Evolutionary conservation across 2,329 filamentous ascomycete species (phyloP).

Genomic region (Cryphonectria radicalis): DNA sequence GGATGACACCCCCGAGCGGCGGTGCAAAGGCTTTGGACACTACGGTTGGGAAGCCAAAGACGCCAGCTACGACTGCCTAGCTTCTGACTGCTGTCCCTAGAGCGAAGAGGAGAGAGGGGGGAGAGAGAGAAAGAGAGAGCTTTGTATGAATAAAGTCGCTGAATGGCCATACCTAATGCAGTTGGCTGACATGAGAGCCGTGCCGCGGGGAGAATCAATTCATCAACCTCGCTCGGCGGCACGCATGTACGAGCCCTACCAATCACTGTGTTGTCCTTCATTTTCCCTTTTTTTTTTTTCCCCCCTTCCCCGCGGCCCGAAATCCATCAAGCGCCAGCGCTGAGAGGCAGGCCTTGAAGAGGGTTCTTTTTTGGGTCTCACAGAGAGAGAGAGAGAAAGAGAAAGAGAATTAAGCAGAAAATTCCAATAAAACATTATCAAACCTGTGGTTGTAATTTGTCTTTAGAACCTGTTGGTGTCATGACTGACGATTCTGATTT

Average conservation of each 20-base stretch:
- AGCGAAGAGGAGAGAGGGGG: neutral
- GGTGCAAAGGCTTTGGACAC: conserved; percentile 22
- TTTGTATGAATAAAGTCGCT: neutral
- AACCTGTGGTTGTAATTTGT: neutral
- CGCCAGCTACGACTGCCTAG: conserved; percentile 37
- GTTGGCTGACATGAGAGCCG: neutral
- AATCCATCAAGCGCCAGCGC: neutral
- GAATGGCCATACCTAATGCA: neutral
- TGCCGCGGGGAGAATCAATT: neutral
- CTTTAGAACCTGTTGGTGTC: neutral
- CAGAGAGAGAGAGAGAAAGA: neutral
- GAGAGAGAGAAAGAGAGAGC: neutral
- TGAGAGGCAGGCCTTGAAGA: conserved; percentile 4
- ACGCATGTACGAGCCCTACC: conserved; percentile 4
- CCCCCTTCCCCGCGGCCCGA: neutral
- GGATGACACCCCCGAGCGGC: conserved; percentile 67
- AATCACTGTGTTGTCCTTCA: neutral
- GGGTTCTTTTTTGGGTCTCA: neutral
- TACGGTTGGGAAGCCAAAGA: conserved; percentile 45
- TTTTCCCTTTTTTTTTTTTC: neutral
- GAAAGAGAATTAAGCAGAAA: neutral
- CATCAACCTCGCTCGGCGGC: conserved; percentile 6
- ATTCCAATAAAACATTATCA: conserved; percentile 4
- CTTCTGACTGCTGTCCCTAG: neutral
- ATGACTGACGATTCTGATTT: neutral